A percentile compares a stretch with the other conserved stretches of the same genome.
These are phyloP conservation scores for Kappamyces sp. DNA, from an alignment of 192 early-diverging fungal species.

Conservation along the genomic window DNA sequence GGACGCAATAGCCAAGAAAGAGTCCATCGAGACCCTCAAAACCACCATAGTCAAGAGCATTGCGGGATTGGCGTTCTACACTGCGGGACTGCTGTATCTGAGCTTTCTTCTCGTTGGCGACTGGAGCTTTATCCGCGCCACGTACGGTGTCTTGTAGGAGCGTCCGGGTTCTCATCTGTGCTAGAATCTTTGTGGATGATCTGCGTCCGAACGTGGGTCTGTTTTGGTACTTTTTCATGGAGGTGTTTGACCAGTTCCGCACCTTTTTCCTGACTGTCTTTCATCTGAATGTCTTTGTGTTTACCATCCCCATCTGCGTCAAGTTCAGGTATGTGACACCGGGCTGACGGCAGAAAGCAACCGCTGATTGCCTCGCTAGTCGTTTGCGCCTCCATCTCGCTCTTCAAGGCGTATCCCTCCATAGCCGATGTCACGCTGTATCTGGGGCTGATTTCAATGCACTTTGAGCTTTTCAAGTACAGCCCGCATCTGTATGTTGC, in stretches of 20 bases:
- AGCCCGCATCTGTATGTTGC: slow-evolving; percentile 74
- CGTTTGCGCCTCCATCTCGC: slow-evolving; percentile 66
- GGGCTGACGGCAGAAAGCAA: slow-evolving; percentile 45
- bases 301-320: slow-evolving; percentile 75
- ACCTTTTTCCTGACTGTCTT: slow-evolving; percentile 89
- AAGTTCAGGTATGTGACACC: slow-evolving; percentile 57
- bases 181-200: slow-evolving; percentile 69
- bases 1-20: background rate
- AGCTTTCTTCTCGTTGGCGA: slow-evolving; percentile 59
- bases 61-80: slow-evolving; percentile 23
- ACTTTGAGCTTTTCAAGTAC: slow-evolving; percentile 86
- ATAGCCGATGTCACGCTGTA: slow-evolving; percentile 81
- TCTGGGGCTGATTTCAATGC: slow-evolving; percentile 70
- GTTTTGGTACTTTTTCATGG: slow-evolving; percentile 99
- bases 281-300: slow-evolving; percentile 88
- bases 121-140: slow-evolving; percentile 60
- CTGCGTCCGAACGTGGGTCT: slow-evolving; percentile 94
- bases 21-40: slow-evolving; percentile 6
- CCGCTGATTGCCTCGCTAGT: slow-evolving; percentile 74
- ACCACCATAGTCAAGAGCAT: slow-evolving; percentile 11
- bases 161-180: slow-evolving; percentile 12
- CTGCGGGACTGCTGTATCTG: slow-evolving; percentile 43
- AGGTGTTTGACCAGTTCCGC: slow-evolving; percentile 99
- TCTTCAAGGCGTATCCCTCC: slow-evolving; percentile 92
- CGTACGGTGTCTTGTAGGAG: slow-evolving; percentile 69